Percentiles rank a stretch among this genome's conserved stretches.
These are phyloP conservation scores for Pyricularia sp. DNA, from an alignment of 2,329 filamentous ascomycete species.

Conservation along the genomic window DNA sequence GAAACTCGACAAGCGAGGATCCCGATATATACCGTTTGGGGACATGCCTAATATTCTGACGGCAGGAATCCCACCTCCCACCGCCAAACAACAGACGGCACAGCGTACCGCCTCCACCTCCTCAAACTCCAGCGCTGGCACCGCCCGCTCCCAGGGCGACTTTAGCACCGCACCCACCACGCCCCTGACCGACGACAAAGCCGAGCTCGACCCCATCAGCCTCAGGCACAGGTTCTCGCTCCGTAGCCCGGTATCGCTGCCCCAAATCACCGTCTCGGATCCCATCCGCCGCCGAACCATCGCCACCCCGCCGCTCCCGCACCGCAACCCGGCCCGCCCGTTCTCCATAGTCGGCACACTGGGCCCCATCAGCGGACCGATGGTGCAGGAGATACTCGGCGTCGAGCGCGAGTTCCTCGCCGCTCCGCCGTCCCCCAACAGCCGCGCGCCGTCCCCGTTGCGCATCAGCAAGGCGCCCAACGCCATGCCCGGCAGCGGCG, in stretches of 20 bases:
- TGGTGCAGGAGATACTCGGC: neutral
- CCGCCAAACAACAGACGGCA: neutral
- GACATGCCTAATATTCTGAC: neutral
- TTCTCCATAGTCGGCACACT: neutral
- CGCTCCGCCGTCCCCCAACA: neutral
- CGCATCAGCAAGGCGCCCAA: neutral
- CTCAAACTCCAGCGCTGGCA: neutral
- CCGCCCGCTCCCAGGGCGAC: neutral
- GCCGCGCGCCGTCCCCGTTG: neutral
- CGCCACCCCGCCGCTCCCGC: neutral
- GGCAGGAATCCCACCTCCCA: neutral
- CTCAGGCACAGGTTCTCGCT: neutral
- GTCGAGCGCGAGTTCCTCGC: neutral
- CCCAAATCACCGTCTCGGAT: neutral
- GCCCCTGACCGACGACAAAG: neutral
- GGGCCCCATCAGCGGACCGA: neutral
- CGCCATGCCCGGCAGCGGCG: neutral
- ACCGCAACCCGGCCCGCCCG: neutral
- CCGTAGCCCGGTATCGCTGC: neutral
- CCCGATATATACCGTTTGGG: neutral
- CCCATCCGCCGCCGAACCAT: neutral
- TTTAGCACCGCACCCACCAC: neutral
- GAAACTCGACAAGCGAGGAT: neutral
- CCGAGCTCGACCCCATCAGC: neutral
- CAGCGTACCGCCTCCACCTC: neutral